Evolutionary conservation across 1,284 basidiomycete species (phyloP).

Genomic region (Vanrija pseudolonga): DNA sequence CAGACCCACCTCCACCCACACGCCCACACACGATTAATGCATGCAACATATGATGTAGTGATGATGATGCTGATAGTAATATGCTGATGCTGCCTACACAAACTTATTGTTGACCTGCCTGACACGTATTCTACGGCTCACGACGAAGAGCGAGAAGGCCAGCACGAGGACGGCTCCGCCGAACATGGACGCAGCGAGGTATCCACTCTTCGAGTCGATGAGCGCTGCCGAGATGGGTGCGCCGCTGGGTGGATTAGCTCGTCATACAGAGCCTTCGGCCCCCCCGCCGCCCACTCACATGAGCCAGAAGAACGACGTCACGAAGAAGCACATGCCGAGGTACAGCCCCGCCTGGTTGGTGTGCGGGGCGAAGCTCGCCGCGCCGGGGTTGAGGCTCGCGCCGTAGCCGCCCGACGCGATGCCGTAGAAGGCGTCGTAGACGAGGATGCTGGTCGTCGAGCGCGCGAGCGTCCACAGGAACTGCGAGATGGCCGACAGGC

Average conservation of each 20-base stretch:
- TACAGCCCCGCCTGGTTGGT: constrained; percentile 32
- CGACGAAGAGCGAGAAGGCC: neutral
- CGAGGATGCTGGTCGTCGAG: constrained; percentile 19
- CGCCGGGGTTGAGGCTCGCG: constrained; percentile 28
- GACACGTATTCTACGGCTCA: constrained; percentile 2
- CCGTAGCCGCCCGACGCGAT: constrained; percentile 30
- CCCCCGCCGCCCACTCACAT: too few relatives aligned
- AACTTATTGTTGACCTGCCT: constrained; percentile 12
- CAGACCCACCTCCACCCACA: too few relatives aligned
- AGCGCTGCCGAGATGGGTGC: constrained; percentile 31
- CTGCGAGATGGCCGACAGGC: constrained; percentile 26
- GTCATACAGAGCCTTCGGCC: too few relatives aligned
- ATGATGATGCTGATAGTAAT: too few relatives aligned
- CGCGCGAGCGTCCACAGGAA: constrained; percentile 29
- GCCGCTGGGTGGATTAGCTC: constrained; percentile 2
- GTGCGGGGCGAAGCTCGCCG: constrained; percentile 30
- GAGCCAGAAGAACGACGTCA: too few relatives aligned
- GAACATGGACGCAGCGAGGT: constrained; percentile 30
- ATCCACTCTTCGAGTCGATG: constrained; percentile 24
- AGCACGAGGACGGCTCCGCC: constrained; percentile 23
- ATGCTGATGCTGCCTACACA: constrained; percentile 1
- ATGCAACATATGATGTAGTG: too few relatives aligned
- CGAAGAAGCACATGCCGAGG: constrained; percentile 34
- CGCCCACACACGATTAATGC: too few relatives aligned
- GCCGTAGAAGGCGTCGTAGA: constrained; percentile 34